phyloP scores from a whole-genome alignment of 768 basidiomycete species.

The Lentinula lateritia region DNA sequence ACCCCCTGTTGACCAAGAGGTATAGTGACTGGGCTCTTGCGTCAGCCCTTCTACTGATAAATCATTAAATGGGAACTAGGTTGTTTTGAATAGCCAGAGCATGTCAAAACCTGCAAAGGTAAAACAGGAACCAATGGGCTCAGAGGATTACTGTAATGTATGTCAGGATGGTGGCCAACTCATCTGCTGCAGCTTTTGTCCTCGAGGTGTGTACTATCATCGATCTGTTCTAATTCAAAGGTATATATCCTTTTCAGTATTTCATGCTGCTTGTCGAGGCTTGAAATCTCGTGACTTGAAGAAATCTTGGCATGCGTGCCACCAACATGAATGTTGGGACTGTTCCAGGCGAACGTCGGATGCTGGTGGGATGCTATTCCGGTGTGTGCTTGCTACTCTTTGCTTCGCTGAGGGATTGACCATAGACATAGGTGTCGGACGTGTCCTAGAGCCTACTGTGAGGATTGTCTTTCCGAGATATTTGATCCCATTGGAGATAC shows the following conservation, averaged over 20 bases:
- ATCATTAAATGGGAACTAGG: not conserved
- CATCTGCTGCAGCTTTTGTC: constrained; percentile 42
- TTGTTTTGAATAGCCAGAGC: not conserved
- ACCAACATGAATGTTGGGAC: constrained; percentile 43
- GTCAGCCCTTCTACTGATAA: not conserved
- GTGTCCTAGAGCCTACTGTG: constrained; percentile 55
- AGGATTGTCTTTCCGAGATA: constrained; percentile 54
- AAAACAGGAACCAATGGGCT: constrained; percentile 34
- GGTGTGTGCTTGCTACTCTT: constrained; percentile 26
- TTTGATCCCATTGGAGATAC: constrained; percentile 47
- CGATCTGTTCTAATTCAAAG: not conserved
- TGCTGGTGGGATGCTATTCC: constrained; percentile 54
- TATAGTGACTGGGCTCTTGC: not conserved
- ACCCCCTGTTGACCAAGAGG: constrained; percentile 9
- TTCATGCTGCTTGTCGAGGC: constrained; percentile 47
- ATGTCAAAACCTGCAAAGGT: constrained; percentile 14
- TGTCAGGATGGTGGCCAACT: constrained; percentile 58
- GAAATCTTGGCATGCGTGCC: constrained; percentile 26
- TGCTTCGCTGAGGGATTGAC: not conserved
- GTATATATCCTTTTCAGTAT: constrained; percentile 28
- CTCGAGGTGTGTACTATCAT: constrained; percentile 37
- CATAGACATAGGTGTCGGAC: constrained; percentile 44
- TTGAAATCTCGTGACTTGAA: constrained; percentile 24
- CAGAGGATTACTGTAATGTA: constrained; percentile 53
- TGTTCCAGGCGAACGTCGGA: constrained; percentile 41